phyloP scores from a whole-genome alignment of 1,139 yeast genomes.

The Sugiyamaella neomexicana region DNA sequence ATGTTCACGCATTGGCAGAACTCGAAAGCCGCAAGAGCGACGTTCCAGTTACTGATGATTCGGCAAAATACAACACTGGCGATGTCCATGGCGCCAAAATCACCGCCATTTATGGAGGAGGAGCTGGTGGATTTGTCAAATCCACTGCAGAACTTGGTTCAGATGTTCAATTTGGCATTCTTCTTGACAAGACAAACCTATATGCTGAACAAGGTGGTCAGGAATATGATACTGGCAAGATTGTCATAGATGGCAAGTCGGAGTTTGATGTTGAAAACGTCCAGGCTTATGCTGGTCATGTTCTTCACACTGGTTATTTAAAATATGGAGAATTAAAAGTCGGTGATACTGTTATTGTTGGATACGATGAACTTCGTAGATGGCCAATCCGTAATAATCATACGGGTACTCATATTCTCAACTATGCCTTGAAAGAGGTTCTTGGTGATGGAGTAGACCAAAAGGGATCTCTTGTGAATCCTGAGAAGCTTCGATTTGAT shows the following conservation, averaged over 20 bases:
- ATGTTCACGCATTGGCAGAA: constrained; percentile 79
- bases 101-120: constrained; percentile 71
- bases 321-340: constrained; percentile 72
- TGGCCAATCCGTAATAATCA: constrained; percentile 97
- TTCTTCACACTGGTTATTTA: constrained; percentile 86
- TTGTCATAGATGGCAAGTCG: constrained; percentile 81
- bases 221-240: constrained; percentile 90
- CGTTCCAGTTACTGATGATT: constrained; percentile 81
- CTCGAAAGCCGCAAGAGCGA: constrained; percentile 43
- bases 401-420: constrained; percentile 95
- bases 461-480: constrained; percentile 94
- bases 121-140: constrained; percentile 50
- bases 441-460: constrained; percentile 90
- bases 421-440: constrained; percentile 81
- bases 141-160: constrained; percentile 45
- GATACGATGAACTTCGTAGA: constrained; percentile 90
- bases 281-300: constrained; percentile 91
- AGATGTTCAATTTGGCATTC: constrained; percentile 64
- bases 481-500: constrained; percentile 94
- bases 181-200: constrained; percentile 87
- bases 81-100: constrained; percentile 44
- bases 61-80: constrained; percentile 52
- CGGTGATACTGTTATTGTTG: constrained; percentile 74
- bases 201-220: constrained; percentile 99
- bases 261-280: constrained; percentile 91